phyloP scores from a whole-genome alignment of 257 asterid genomes.

The Solanum sparsipilum region DNA sequence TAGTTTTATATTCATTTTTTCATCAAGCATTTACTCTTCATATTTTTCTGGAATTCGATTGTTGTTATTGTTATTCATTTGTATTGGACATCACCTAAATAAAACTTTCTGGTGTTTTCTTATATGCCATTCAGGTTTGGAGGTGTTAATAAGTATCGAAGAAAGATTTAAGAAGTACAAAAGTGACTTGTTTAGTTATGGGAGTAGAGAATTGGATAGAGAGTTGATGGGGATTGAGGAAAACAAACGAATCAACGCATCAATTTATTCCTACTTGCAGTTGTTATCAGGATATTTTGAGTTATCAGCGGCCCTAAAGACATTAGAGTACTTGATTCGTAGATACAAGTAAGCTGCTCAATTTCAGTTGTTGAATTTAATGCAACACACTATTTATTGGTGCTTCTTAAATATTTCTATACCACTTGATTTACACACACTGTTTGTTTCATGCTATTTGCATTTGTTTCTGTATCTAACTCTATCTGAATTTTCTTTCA shows the following conservation, averaged over 20 bases:
- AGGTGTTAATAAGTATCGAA: constrained; percentile 39
- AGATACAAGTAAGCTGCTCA: constrained; percentile 51
- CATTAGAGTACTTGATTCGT: constrained; percentile 82
- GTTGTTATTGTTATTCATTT: not conserved
- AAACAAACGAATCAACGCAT: constrained; percentile 49
- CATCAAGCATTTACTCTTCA: not conserved
- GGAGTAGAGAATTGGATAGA: constrained; percentile 71
- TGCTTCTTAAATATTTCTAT: not conserved
- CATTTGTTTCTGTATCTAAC: not conserved
- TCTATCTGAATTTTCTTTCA: not conserved
- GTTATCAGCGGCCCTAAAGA: constrained; percentile 47
- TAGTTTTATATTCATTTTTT: not conserved
- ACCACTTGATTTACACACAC: not conserved
- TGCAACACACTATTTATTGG: not conserved
- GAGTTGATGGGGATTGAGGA: constrained; percentile 53
- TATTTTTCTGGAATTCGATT: not conserved
- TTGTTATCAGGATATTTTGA: constrained; percentile 60
- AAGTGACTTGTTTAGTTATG: constrained; percentile 62
- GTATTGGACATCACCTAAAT: not conserved
- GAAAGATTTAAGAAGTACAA: constrained; percentile 53
- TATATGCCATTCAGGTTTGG: constrained; percentile 50
- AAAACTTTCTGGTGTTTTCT: not conserved
- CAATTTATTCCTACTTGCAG: constrained; percentile 53
- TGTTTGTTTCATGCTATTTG: not conserved
- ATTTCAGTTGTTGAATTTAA: not conserved